Conservation (phyloP, 345 rosid species). For the Euphorbia tirucalli region DNA sequence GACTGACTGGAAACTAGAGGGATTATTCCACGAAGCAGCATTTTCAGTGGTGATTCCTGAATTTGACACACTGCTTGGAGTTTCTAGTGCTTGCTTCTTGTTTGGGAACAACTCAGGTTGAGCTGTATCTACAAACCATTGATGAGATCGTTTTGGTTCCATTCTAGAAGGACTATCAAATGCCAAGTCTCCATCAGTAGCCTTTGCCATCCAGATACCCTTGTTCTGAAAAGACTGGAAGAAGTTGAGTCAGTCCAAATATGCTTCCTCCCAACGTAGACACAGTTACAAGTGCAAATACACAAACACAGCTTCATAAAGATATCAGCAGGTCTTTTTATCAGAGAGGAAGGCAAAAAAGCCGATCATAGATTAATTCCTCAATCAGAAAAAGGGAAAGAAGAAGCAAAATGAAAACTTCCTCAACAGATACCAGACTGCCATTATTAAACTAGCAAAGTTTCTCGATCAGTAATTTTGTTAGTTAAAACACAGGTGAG, state of each 20-base stretch:
- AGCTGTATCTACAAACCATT: constrained; percentile 63
- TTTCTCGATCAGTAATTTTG: not conserved
- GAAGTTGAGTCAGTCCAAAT: constrained; percentile 9
- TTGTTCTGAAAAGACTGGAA: constrained; percentile 57
- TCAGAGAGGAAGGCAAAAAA: not conserved
- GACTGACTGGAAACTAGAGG: constrained; percentile 54
- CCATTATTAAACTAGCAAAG: not conserved
- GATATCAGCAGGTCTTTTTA: not conserved
- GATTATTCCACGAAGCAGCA: constrained; percentile 58
- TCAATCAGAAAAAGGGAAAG: not conserved
- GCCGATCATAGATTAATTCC: not conserved
- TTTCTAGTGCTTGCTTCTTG: constrained; percentile 71
- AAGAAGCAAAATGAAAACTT: not conserved
- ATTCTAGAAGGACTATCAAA: constrained; percentile 53
- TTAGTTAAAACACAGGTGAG: not conserved
- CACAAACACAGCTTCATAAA: not conserved
- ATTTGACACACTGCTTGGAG: constrained; percentile 32
- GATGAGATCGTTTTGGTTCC: constrained; percentile 66
- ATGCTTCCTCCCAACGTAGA: constrained; percentile 1
- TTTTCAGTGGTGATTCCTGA: constrained; percentile 38
- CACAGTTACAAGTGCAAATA: not conserved
- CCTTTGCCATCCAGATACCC: constrained; percentile 63
- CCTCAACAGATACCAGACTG: not conserved
- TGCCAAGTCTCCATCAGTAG: constrained; percentile 47
- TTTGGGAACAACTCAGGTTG: constrained; percentile 67